Conservation (phyloP, 1,284 basidiomycete genomes). For the Amylostereum chailletii region DNA sequence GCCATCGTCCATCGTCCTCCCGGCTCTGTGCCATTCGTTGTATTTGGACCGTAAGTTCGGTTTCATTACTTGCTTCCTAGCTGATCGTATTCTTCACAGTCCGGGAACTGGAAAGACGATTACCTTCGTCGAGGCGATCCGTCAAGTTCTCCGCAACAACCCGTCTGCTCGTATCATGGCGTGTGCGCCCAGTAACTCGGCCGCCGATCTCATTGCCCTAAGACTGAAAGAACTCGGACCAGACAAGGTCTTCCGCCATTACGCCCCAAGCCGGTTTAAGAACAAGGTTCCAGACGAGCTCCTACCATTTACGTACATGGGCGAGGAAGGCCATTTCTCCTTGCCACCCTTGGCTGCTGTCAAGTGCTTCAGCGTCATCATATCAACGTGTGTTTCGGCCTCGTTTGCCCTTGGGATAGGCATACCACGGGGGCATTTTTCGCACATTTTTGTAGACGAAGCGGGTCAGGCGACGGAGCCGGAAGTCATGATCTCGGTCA, state of each 20-base stretch:
- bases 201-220: constrained; percentile 51
- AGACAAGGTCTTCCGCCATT: constrained; percentile 48
- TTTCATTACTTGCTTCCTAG: too few species aligned
- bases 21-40: constrained; percentile 46
- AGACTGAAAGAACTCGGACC: constrained; percentile 37
- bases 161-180: constrained; percentile 44
- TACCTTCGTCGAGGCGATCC: constrained; percentile 49
- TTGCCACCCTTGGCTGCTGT: constrained; percentile 33
- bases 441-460: constrained; percentile 60
- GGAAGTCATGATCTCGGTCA: constrained; percentile 45
- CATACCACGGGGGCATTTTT: constrained; percentile 47
- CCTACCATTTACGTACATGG: constrained; percentile 30
- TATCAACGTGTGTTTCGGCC: constrained; percentile 55
- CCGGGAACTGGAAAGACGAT: constrained; percentile 28
- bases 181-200: constrained; percentile 58
- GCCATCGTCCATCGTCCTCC: constrained; percentile 36
- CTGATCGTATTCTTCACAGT: too few species aligned
- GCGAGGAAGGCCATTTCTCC: constrained; percentile 33
- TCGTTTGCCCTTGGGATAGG: constrained; percentile 48
- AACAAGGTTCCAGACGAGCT: constrained; percentile 35
- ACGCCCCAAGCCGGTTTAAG: constrained; percentile 48
- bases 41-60: constrained; percentile 62
- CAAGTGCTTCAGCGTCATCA: constrained; percentile 41
- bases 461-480: constrained; percentile 57
- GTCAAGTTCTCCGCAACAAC: constrained; percentile 38